Conservation (phyloP, 768 basidiomycete genomes). For the Termitomyces sp. region DNA sequence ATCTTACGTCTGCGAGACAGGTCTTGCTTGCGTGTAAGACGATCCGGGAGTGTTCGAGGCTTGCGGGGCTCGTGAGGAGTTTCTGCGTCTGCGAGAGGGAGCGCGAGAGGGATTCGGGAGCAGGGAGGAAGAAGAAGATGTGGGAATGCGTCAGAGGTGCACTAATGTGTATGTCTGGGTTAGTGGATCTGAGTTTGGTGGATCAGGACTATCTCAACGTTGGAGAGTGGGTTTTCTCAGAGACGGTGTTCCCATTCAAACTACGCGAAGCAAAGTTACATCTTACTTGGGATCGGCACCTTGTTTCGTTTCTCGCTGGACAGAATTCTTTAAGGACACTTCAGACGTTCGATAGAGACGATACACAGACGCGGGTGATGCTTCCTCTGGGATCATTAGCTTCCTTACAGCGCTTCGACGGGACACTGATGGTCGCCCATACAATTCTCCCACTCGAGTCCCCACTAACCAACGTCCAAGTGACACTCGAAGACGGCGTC, state of each 20-base stretch:
- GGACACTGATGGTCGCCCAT: constrained; percentile 35
- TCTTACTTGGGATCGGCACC: constrained; percentile 43
- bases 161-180: too few species aligned
- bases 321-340: constrained; percentile 41
- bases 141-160: too few species aligned
- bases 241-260: constrained; percentile 22
- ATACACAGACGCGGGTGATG: too few species aligned
- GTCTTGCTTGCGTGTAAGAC: not conserved
- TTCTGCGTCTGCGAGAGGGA: not conserved
- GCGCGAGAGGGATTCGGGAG: too few species aligned
- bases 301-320: constrained; percentile 45
- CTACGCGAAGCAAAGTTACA: constrained; percentile 46
- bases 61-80: not conserved
- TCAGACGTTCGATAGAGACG: constrained; percentile 30
- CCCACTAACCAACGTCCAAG: constrained; percentile 43
- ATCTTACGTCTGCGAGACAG: not conserved
- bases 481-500: constrained; percentile 36
- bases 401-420: constrained; percentile 41
- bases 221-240: too few species aligned
- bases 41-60: not conserved
- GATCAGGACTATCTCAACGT: too few species aligned
- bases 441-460: constrained; percentile 30
- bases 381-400: constrained; percentile 27
- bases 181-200: too few species aligned
- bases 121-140: too few species aligned